Evolutionary conservation across 805 yeast species (phyloP).

Genomic region (Saturnispora quitensis): DNA sequence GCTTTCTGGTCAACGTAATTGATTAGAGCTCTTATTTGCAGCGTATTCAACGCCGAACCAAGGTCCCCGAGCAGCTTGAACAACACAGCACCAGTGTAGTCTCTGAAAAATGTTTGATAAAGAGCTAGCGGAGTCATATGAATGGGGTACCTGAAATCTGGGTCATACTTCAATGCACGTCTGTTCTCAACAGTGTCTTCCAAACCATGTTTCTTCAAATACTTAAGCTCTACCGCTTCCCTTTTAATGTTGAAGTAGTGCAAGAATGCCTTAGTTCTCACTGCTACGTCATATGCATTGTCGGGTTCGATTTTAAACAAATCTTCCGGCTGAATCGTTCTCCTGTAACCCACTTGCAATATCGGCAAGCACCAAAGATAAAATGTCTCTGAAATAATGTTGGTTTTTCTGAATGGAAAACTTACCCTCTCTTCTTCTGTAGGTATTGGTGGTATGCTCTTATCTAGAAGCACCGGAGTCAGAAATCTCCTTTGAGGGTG

Average conservation of each 20-base stretch:
- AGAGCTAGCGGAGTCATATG: constrained; percentile 38
- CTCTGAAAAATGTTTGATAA: constrained; percentile 39
- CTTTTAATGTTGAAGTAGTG: constrained; percentile 26
- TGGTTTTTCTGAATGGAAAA: constrained; percentile 36
- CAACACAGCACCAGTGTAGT: constrained; percentile 33
- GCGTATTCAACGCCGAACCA: constrained; percentile 50
- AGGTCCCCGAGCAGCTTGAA: constrained; percentile 39
- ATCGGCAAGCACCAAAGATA: constrained; percentile 66
- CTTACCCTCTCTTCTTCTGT: constrained; percentile 37
- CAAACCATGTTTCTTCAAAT: constrained; percentile 25
- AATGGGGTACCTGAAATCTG: constrained; percentile 34
- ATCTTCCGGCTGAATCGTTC: constrained; percentile 63
- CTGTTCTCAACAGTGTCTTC: constrained; percentile 30
- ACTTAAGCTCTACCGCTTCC: constrained; percentile 25
- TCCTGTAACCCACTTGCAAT: constrained; percentile 55
- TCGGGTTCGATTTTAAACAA: constrained; percentile 38
- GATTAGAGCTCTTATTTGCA: constrained; percentile 57
- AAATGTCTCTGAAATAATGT: constrained; percentile 34
- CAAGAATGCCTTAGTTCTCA: constrained; percentile 29
- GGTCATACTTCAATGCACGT: constrained; percentile 24
- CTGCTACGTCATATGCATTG: constrained; percentile 32
- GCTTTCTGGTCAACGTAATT: constrained; percentile 49
- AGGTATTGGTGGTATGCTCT: constrained; percentile 44
- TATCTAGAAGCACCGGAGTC: constrained; percentile 25
- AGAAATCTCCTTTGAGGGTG: constrained; percentile 29